These are phyloP conservation scores for Tetrahymena thermophila DNA, from an alignment of 73 alveolate genomes.

Conservation along the genomic window DNA sequence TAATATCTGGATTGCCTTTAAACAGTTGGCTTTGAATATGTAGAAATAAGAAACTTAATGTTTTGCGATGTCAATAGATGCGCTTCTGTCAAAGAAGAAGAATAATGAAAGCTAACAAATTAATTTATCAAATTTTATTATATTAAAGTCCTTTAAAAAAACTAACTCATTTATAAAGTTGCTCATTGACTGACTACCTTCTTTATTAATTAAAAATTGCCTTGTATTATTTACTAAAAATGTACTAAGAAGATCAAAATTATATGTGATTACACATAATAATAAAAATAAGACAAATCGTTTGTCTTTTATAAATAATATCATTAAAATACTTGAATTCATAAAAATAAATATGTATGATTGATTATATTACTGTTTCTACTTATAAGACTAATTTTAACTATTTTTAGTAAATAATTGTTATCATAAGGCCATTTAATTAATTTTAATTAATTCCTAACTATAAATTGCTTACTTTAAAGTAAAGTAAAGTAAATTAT, in stretches of 20 bases:
- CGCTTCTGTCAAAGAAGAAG: background rate
- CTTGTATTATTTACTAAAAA: background rate
- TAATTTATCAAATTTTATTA: background rate
- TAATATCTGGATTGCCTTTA: background rate
- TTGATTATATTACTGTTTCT: no score
- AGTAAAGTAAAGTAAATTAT: no score
- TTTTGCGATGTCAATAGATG: background rate
- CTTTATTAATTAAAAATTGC: background rate
- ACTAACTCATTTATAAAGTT: background rate
- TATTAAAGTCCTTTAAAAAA: background rate
- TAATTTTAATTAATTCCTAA: no score
- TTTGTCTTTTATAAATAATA: no score
- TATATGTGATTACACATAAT: background rate
- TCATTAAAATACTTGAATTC: background rate
- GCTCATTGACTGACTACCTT: background rate
- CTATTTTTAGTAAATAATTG: no score
- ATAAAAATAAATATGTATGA: no score
- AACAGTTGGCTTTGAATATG: background rate
- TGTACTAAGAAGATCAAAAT: background rate
- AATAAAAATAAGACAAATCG: background rate
- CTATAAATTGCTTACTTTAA: no score
- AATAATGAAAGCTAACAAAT: background rate
- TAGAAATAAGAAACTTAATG: background rate
- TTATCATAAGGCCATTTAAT: no score
- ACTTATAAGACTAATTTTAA: no score